phyloP scores from a whole-genome alignment of 306 rosid genomes.

The Phaseolus lunatus region DNA sequence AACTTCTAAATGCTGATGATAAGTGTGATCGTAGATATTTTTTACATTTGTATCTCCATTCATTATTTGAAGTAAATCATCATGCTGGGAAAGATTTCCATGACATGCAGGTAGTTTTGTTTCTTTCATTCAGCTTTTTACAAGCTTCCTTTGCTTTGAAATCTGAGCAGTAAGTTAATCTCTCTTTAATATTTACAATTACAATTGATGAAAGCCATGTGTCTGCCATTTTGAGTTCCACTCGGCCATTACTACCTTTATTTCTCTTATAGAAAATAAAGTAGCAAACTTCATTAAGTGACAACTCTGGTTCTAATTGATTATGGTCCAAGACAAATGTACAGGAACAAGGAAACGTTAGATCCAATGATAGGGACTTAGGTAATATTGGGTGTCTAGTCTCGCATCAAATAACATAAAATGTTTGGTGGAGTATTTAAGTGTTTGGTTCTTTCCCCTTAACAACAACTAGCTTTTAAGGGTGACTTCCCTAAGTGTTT shows the following conservation, averaged over 20 bases:
- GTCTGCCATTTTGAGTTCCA: slow-evolving; percentile 21
- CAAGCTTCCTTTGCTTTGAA: slow-evolving; percentile 38
- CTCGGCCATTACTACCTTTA: slow-evolving; percentile 8
- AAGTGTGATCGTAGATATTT: slow-evolving; percentile 72
- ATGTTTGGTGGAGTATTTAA: no score
- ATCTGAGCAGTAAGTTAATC: slow-evolving; percentile 27
- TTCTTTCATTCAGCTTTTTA: slow-evolving; percentile 38
- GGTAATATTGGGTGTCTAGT: no score
- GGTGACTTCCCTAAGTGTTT: no score
- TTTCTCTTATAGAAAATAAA: slow-evolving; percentile 15
- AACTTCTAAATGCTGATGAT: slow-evolving; percentile 65
- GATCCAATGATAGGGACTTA: background rate
- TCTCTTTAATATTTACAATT: slow-evolving; percentile 6
- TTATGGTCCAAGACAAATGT: slow-evolving; percentile 12
- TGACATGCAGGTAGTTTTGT: slow-evolving; percentile 82
- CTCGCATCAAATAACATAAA: no score
- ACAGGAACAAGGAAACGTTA: slow-evolving; percentile 3
- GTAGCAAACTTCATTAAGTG: slow-evolving; percentile 2
- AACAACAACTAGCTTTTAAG: no score
- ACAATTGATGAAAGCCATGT: slow-evolving; percentile 33
- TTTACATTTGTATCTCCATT: slow-evolving; percentile 85
- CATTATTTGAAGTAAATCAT: slow-evolving; percentile 88
- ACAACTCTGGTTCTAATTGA: background rate
- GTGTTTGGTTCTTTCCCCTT: no score
- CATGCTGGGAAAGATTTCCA: slow-evolving; percentile 95